phyloP scores from a whole-genome alignment of 805 yeast genomes.

The Candida chauliodis region DNA sequence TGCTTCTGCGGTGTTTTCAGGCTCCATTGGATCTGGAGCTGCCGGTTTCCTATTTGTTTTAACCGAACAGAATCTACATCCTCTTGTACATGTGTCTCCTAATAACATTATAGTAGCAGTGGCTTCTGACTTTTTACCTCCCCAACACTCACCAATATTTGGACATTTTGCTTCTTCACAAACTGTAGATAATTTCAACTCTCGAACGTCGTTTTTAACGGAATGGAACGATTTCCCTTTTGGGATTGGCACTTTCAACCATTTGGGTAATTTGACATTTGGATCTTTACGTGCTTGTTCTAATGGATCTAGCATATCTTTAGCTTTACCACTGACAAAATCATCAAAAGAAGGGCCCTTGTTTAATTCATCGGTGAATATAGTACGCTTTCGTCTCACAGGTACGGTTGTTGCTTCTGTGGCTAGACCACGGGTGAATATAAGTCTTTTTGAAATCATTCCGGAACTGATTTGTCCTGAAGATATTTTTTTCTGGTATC shows the following conservation, averaged over 20 bases:
- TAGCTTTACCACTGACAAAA: constrained; percentile 79
- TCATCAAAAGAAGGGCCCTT: constrained; percentile 94
- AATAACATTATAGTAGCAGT: constrained; percentile 96
- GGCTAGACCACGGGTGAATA: constrained; percentile 1
- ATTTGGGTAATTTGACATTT: constrained; percentile 73
- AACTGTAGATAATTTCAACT: constrained; percentile 86
- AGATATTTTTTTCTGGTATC: no score
- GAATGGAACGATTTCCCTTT: constrained; percentile 81
- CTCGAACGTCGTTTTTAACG: constrained; percentile 81
- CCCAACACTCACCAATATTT: constrained; percentile 99
- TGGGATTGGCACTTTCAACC: constrained; percentile 97
- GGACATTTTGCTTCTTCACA: constrained; percentile 99
- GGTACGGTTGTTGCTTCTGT: constrained; percentile 9
- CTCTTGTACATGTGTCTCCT: constrained; percentile 99
- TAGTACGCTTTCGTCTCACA: constrained; percentile 49
- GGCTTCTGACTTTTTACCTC: constrained; percentile 90
- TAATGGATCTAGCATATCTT: constrained; percentile 70
- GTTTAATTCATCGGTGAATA: constrained; percentile 65
- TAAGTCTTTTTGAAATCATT: constrained; percentile 3
- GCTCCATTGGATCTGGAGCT: constrained; percentile 92
- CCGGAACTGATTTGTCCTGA: no score
- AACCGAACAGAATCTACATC: constrained; percentile 97
- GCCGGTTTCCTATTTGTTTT: constrained; percentile 87
- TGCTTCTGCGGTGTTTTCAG: constrained; percentile 97
- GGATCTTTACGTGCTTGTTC: constrained; percentile 68